Evolutionary conservation across 257 asterid genomes (phyloP).

Genomic region (Solanum corneliomulleri): DNA sequence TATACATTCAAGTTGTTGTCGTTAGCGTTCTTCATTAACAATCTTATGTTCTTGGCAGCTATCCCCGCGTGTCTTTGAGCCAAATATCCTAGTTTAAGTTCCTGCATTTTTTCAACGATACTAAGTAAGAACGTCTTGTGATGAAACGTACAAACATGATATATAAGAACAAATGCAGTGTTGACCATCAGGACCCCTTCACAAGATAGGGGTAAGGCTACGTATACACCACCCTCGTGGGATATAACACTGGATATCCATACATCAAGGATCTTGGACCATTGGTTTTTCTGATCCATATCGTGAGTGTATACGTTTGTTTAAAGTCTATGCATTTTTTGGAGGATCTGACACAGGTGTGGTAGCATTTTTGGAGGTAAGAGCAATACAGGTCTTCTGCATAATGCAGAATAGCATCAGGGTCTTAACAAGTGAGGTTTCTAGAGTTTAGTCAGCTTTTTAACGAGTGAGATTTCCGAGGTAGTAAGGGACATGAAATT

Average conservation of each 20-base stretch:
- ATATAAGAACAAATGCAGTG: not conserved
- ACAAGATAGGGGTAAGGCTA: not conserved
- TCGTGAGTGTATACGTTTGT: not conserved
- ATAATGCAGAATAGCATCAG: not conserved
- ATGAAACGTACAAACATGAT: not conserved
- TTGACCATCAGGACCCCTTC: not conserved
- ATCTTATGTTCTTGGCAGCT: conserved; percentile 63
- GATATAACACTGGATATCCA: not conserved
- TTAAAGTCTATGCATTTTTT: not conserved
- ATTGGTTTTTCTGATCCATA: not conserved
- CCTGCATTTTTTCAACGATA: conserved; percentile 21
- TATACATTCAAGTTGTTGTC: conserved; percentile 32
- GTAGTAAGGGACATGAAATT: not conserved
- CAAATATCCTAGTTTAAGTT: conserved; percentile 74
- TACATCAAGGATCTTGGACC: not conserved
- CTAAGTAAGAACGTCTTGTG: not conserved
- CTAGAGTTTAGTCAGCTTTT: not conserved
- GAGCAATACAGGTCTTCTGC: not conserved
- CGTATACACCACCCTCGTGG: not conserved
- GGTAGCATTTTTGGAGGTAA: not conserved
- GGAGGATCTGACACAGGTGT: not conserved
- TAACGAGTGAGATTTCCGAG: not conserved
- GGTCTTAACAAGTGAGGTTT: not conserved
- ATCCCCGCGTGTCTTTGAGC: conserved; percentile 48
- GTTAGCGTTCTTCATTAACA: conserved; percentile 25